Percentiles rank a stretch among this genome's conserved stretches.
phyloP scores from a whole-genome alignment of 306 rosid species.

The Cyclanthera cordifolia region DNA sequence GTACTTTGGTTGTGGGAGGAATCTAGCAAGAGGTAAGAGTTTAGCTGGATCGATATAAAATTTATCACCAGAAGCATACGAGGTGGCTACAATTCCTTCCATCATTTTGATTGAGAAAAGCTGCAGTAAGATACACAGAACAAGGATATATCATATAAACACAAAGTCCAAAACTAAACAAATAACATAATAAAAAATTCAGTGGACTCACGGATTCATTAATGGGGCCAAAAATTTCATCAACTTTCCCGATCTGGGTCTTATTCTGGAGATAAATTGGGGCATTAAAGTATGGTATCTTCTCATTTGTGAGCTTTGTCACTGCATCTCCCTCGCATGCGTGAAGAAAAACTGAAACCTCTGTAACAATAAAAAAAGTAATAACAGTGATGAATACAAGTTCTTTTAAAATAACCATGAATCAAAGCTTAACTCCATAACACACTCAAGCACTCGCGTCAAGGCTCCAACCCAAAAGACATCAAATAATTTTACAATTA shows the following conservation, averaged over 20 bases:
- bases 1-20: slow-evolving; percentile 93
- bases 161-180: neutral
- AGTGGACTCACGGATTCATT: slow-evolving; percentile 32
- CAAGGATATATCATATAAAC: slow-evolving; percentile 8
- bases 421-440: too few species aligned
- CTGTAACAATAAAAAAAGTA: slow-evolving; percentile 22
- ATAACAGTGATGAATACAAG: neutral
- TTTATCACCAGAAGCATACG: slow-evolving; percentile 70
- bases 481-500: too few species aligned
- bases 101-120: slow-evolving; percentile 66
- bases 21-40: slow-evolving; percentile 87
- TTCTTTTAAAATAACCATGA: too few species aligned
- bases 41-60: slow-evolving; percentile 85
- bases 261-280: slow-evolving; percentile 87
- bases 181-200: neutral
- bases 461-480: too few species aligned
- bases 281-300: slow-evolving; percentile 82
- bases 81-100: slow-evolving; percentile 92
- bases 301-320: slow-evolving; percentile 71
- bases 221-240: slow-evolving; percentile 67
- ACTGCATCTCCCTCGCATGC: slow-evolving; percentile 97
- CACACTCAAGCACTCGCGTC: too few species aligned
- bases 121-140: slow-evolving; percentile 30
- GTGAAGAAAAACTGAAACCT: slow-evolving; percentile 71
- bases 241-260: slow-evolving; percentile 98